phyloP scores from a whole-genome alignment of 495 filamentous ascomycete species.

The Trichoderma reesei region DNA sequence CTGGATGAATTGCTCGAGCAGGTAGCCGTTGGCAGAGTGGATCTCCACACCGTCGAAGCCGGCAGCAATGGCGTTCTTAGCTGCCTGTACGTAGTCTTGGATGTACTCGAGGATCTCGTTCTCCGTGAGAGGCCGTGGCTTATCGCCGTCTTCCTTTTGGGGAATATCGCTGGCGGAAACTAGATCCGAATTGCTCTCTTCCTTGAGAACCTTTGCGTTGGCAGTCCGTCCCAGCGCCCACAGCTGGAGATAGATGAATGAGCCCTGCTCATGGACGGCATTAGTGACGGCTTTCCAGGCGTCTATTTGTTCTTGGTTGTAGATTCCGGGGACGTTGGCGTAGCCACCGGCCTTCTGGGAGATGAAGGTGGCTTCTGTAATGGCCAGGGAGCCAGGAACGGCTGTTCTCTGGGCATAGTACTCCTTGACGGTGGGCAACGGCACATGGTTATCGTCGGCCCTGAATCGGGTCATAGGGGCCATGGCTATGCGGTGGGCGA shows the following conservation, averaged over 20 bases:
- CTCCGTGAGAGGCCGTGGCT: conserved; percentile 40
- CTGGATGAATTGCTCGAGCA: conserved; percentile 64
- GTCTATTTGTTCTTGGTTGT: conserved; percentile 40
- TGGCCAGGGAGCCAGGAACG: conserved; percentile 48
- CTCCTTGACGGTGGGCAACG: conserved; percentile 14
- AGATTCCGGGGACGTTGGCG: conserved; percentile 48
- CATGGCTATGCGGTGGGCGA: conserved; percentile 9
- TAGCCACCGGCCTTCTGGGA: conserved; percentile 21
- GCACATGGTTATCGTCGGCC: conserved; percentile 5
- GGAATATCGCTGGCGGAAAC: conserved; percentile 36
- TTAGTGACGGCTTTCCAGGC: conserved; percentile 51
- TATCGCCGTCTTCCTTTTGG: background rate
- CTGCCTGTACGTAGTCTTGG: conserved; percentile 43
- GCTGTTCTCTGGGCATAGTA: conserved; percentile 53
- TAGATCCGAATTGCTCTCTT: conserved; percentile 28
- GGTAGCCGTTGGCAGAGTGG: conserved; percentile 62
- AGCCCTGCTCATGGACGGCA: conserved; percentile 51
- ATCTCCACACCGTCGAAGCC: conserved; percentile 72
- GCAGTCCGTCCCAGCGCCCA: conserved; percentile 37
- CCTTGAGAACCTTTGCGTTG: conserved; percentile 24
- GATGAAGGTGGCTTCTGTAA: conserved; percentile 51
- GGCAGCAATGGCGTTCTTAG: conserved; percentile 48
- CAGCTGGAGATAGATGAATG: conserved; percentile 50
- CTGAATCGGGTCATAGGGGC: conserved; percentile 9
- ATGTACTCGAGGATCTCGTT: conserved; percentile 45